Evolutionary conservation across 2,329 filamentous ascomycete genomes (phyloP), one percentile per base, ranked within the genome.

Genomic region (Exophiala sp.): DNA sequence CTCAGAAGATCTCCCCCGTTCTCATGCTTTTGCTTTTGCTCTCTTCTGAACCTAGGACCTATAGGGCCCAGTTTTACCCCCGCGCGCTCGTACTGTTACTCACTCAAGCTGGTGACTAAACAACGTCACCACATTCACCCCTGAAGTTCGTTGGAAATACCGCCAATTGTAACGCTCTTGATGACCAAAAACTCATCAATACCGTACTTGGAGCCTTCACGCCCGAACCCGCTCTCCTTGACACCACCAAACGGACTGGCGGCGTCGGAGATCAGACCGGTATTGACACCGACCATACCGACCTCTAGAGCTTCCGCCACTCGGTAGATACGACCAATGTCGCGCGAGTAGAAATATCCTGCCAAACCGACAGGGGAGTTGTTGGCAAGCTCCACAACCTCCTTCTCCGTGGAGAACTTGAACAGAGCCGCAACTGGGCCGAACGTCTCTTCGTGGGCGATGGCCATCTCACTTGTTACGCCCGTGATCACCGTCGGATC

Each of bases 361-460:
- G 91, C 93, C 29, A 98, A 76, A 1, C 93, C 93, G 30, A 97
- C 90, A 45, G 91, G 83, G 1, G 87, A 76, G 35, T 73, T 69
- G 68, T 98, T 98, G 2, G 93, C 91, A 58, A 91, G 71, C 56
- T 79, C 75, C 23, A 97, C 81, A 3, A 95, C 93, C 63, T 97
- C 90, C 46, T 85, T 83, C 70, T 97, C 93, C 0, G 84, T 88
- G 40, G 87, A 79, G 65, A 97, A 98, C 42, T 82, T 78, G 74
- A 96, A 96, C 11, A 97, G 70, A 0, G 86, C 91, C 0, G 90
- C 91, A 0, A 97, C 86, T 2, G 93, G 93, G 0, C 93, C 93
- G 65, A 98, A 98, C 0, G 91, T 98, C 74, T 98, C 93, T 69
- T 97, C 91, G 1, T 74, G 74, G 3, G 87, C 83, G 59, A 97